These are phyloP conservation scores for Debaryomycetaceae sp. DNA, from an alignment of 1,139 yeast genomes.

Conservation along the genomic window DNA sequence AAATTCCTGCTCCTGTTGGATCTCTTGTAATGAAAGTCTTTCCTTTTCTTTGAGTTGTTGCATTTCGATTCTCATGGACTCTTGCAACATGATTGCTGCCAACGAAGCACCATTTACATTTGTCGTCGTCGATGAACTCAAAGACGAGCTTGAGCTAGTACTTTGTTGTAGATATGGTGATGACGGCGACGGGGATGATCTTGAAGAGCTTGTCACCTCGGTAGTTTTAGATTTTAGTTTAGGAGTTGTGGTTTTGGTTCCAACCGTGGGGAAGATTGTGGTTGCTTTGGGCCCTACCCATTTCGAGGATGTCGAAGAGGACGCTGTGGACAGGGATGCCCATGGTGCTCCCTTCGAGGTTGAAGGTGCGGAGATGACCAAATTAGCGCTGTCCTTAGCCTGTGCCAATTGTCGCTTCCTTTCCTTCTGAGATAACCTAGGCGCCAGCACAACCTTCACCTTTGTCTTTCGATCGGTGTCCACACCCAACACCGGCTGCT, in stretches of 20 bases:
- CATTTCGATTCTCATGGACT: conserved; percentile 42
- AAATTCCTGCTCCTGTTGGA: conserved; percentile 77
- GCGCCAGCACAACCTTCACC: conserved; percentile 31
- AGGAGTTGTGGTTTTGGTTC: too few species aligned
- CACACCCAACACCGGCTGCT: conserved; percentile 10
- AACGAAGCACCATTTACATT: conserved; percentile 19
- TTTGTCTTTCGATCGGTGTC: conserved; percentile 18
- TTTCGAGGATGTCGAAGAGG: conserved; percentile 3
- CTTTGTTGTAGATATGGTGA: too few species aligned
- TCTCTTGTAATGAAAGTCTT: conserved; percentile 53
- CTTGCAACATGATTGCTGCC: conserved; percentile 39
- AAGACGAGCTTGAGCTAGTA: not conserved
- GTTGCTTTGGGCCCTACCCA: not conserved
- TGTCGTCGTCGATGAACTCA: not conserved
- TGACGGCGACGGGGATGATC: conserved; percentile 5
- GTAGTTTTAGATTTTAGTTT: too few species aligned
- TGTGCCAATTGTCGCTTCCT: conserved; percentile 32
- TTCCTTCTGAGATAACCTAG: conserved; percentile 49
- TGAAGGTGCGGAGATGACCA: conserved; percentile 10
- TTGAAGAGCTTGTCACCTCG: not conserved
- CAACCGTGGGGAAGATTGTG: too few species aligned
- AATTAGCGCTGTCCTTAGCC: conserved; percentile 2
- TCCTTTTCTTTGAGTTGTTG: conserved; percentile 24
- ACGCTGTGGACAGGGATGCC: conserved; percentile 2
- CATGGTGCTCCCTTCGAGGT: conserved; percentile 4